These are phyloP conservation scores for Phytophthora sp. DNA, from an alignment of 352 stramenopile species.

Conservation along the genomic window DNA sequence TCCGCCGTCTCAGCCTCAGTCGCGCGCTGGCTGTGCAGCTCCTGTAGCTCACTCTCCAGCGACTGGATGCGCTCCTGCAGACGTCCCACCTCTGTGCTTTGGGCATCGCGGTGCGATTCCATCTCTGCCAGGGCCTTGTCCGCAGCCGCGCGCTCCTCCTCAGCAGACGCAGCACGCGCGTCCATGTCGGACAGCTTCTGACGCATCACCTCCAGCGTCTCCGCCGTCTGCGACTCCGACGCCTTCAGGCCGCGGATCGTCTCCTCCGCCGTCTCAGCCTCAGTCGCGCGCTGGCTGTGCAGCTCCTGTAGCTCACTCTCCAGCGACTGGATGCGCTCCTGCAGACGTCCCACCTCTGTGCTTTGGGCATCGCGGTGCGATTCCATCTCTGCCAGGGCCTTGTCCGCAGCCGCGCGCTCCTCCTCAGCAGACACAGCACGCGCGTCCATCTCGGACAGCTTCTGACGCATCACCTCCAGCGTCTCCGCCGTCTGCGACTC, in stretches of 20 bases:
- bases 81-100: conserved; percentile 16
- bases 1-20: too few species aligned
- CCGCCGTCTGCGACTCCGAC: conserved; percentile 14
- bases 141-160: conserved; percentile 26
- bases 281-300: too few species aligned
- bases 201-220: conserved; percentile 26
- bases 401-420: conserved; percentile 1
- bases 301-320: too few species aligned
- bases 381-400: background rate
- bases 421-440: conserved; percentile 19
- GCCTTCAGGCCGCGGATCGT: conserved; percentile 23
- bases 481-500: conserved; percentile 15
- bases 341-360: conserved; percentile 3
- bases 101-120: conserved; percentile 19
- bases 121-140: conserved; percentile 26
- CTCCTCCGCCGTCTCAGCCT: too few species aligned
- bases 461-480: conserved; percentile 27
- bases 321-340: conserved; percentile 14
- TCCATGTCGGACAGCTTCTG: conserved; percentile 30
- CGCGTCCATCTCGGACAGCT: conserved; percentile 26
- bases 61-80: conserved; percentile 11
- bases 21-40: too few species aligned
- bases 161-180: conserved; percentile 10
- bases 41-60: too few species aligned
- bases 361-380: background rate